Evolutionary conservation across 2,329 filamentous ascomycete genomes (phyloP).

Genomic region (Volutella citrinella): DNA sequence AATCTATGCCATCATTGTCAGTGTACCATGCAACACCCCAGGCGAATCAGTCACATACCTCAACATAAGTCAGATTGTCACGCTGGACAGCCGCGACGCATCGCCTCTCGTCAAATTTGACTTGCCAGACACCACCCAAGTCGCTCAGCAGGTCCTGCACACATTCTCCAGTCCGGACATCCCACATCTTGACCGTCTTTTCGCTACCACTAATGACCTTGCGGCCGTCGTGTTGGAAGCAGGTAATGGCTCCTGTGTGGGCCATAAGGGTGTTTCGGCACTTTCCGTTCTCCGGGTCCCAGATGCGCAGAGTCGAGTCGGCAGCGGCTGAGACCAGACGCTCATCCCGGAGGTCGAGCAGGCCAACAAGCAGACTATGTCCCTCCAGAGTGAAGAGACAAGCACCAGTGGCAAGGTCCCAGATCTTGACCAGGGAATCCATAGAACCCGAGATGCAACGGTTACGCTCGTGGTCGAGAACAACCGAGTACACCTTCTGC

Average conservation of each 20-base stretch:
- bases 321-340: slow-evolving; percentile 92
- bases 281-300: slow-evolving; percentile 90
- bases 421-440: slow-evolving; percentile 97
- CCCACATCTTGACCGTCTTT: slow-evolving; percentile 97
- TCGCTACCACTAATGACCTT: slow-evolving; percentile 98
- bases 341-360: slow-evolving; percentile 85
- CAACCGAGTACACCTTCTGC: slow-evolving; percentile 96
- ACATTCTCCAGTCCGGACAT: slow-evolving; percentile 87
- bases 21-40: too few species aligned
- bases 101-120: slow-evolving; percentile 91
- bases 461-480: slow-evolving; percentile 86
- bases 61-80: slow-evolving; percentile 88
- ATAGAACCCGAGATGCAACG: slow-evolving; percentile 97
- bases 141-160: slow-evolving; percentile 91
- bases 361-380: slow-evolving; percentile 85
- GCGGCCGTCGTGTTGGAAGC: slow-evolving; percentile 94
- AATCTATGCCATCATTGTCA: slow-evolving; percentile 71
- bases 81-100: slow-evolving; percentile 97
- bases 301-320: slow-evolving; percentile 91
- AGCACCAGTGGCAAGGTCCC: slow-evolving; percentile 84
- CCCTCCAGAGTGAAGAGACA: slow-evolving; percentile 90
- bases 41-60: slow-evolving; percentile 60
- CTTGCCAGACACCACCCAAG: slow-evolving; percentile 96
- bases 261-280: slow-evolving; percentile 89
- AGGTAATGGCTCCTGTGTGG: slow-evolving; percentile 96